Conservation (phyloP, 2,329 filamentous ascomycete species). For the Colletotrichum echinochloae region DNA sequence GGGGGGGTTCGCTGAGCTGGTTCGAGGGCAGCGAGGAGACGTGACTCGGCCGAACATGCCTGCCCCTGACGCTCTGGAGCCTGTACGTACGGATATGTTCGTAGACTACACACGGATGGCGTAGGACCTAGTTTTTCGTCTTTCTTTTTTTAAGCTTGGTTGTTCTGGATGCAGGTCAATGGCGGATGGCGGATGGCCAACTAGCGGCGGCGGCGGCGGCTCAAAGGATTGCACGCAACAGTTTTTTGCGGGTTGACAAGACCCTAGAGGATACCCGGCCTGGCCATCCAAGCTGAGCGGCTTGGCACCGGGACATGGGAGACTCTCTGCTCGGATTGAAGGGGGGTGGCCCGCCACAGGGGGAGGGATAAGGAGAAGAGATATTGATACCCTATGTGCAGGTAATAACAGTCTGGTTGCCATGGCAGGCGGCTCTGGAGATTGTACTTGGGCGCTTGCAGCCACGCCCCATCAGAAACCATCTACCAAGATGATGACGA, state of each 20-base stretch:
- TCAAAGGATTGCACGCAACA: constrained; percentile 31
- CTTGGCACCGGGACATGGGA: constrained; percentile 36
- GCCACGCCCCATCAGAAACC: background rate
- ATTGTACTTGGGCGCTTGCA: background rate
- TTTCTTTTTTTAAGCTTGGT: constrained; percentile 37
- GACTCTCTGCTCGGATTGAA: constrained; percentile 24
- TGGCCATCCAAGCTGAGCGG: constrained; percentile 16
- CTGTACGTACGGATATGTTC: constrained; percentile 16
- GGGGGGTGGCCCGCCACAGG: background rate
- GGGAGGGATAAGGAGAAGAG: background rate
- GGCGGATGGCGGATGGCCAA: constrained; percentile 33
- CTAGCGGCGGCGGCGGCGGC: constrained; percentile 30
- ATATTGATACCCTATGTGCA: background rate
- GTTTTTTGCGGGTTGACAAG: constrained; percentile 25
- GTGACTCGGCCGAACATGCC: constrained; percentile 33
- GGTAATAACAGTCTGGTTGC: background rate
- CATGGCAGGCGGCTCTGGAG: background rate
- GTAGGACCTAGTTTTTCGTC: constrained; percentile 6
- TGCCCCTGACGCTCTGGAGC: constrained; percentile 21
- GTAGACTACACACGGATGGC: background rate
- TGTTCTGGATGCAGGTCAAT: constrained; percentile 39
- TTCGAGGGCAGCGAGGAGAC: constrained; percentile 19
- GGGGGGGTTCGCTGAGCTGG: constrained; percentile 24
- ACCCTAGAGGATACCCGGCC: constrained; percentile 15
- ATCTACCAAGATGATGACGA: background rate